Evolutionary conservation across 2,329 filamentous ascomycete species (phyloP).

Genomic region (Sphaerulina vaccinii): DNA sequence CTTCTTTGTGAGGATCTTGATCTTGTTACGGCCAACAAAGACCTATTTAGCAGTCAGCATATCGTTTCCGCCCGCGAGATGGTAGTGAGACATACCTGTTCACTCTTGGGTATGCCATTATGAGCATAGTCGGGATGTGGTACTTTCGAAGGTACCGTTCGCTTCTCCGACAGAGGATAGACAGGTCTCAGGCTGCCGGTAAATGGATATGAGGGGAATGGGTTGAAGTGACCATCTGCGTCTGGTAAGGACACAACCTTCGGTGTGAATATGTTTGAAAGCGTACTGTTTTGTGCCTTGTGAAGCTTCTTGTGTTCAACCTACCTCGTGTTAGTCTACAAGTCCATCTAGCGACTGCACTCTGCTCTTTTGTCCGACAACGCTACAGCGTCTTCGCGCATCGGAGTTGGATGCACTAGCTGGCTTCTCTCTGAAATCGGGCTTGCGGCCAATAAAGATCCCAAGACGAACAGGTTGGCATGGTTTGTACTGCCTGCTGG

Average conservation of each 20-base stretch:
- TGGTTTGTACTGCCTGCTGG: too few species aligned
- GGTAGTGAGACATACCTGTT: conserved; percentile 58
- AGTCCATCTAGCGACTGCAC: conserved; percentile 2
- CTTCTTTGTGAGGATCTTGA: conserved; percentile 75
- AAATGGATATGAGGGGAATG: conserved; percentile 83
- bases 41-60: conserved; percentile 30
- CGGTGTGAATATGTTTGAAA: conserved; percentile 71
- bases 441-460: too few species aligned
- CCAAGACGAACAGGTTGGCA: too few species aligned
- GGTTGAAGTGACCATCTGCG: conserved; percentile 87
- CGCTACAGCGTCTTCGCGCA: too few species aligned
- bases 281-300: conserved; percentile 71
- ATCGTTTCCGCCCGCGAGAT: not conserved
- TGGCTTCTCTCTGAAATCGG: too few species aligned
- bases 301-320: conserved; percentile 77
- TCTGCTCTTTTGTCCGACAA: conserved; percentile 22
- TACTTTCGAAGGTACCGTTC: conserved; percentile 76
- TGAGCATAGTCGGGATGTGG: conserved; percentile 82
- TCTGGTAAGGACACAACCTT: conserved; percentile 83
- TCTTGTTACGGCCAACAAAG: conserved; percentile 69
- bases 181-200: conserved; percentile 80
- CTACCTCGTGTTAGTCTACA: conserved; percentile 48
- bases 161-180: conserved; percentile 63
- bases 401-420: too few species aligned
- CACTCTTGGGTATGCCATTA: conserved; percentile 71